Evolutionary conservation across 371 early-diverging fungal species (phyloP), one percentile per base, ranked within the genome.

Genomic region (Lichtheimia ramosa): DNA sequence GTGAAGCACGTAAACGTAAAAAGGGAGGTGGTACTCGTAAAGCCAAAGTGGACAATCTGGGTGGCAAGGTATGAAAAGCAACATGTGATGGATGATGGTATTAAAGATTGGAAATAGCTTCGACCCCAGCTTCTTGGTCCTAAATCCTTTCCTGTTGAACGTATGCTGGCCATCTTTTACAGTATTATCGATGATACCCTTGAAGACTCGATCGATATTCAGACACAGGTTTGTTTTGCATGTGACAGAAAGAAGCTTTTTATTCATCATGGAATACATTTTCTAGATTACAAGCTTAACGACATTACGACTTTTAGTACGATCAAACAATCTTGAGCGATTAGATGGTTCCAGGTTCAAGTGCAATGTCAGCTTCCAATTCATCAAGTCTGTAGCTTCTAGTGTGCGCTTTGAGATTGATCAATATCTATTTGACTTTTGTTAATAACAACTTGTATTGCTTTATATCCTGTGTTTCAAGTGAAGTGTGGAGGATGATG

Each of bases 111-210:
- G 15, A 23, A 43, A 23, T 63, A 90, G 83, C 75, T 86, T 65
- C 80, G 94, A n/a, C 93, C 91, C 59, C 96, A 95, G 61, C 75
- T 95, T 4, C 70, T 92, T 10, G 96, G 97, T 0, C 96, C 98
- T 0, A 92, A 91, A 63, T 68, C 89, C 4, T 96, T 96, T 72
- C 90, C 92, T 0, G 76, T 96, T 8, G 97, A 97, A 61, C 88
- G 98, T 27, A 87, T 96, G 92, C 71, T 96, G 65, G 96, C 96
- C 28, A 96, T 97, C 41, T 96, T 96, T 74, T 92, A 94, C 63
- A 89, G 89, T 69, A 94, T 96, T 48, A 67, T 92, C 21, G 86
- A 81, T 14, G 89, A 89, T 40, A 74, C 83, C 0, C 70, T 90
- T 1, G 88, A 90, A 46, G 82, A 83, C 54, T 83, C 85, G 3